Evolutionary conservation across 2,329 filamentous ascomycete species (phyloP), one percentile per base, ranked within the genome.

Genomic region (Aspergillus tubingensis): DNA sequence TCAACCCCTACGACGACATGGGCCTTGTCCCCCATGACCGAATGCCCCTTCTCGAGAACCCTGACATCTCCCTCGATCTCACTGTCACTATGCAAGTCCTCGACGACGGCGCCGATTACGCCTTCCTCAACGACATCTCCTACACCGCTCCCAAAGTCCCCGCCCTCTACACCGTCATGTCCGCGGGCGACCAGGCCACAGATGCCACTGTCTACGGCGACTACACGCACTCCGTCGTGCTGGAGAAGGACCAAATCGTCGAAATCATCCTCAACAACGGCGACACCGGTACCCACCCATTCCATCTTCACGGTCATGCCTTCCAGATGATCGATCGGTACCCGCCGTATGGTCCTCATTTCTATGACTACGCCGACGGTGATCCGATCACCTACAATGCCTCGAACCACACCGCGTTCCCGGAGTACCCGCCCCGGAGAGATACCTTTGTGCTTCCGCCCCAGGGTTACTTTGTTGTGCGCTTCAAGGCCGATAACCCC

Each of bases 1-100:
- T 92, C 48, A 77, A 88, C 17, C 83, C 87, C 0, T 89, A 88
- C 61, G 91, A 96, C 69, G 92, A 96, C 71, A 86, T 90, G 64
- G 82, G 77, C 0, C 83, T 96, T 0, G 81, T 88, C 0, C 90
- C 92, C 0, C 81, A 84, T 57, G 91, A 96, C 70, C 83, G 85
- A 49, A 78, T 86, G 74, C 77, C 81, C 8, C 78, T 89, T 2
- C 82, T 88, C 5, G 81, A 83, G 1, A 78, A 86, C 7, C 87
- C 90, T 0, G 86, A 89, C 39, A 11, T 62, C 11, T 59, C 54
- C 0, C 91, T 91, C 0, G 87, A 88, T 0, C 81, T 96, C 0
- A 94, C 91, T 79, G 90, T 88, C 0, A 89, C 82, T 0, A 80
- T 95, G 3, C 86, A 85, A 0, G 77, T 85, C 57, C 43, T 65